A percentile compares a stretch with the other conserved stretches of the same genome.
phyloP scores from a whole-genome alignment of 2,329 filamentous ascomycete species.

The Daldinia eschscholtzii region DNA sequence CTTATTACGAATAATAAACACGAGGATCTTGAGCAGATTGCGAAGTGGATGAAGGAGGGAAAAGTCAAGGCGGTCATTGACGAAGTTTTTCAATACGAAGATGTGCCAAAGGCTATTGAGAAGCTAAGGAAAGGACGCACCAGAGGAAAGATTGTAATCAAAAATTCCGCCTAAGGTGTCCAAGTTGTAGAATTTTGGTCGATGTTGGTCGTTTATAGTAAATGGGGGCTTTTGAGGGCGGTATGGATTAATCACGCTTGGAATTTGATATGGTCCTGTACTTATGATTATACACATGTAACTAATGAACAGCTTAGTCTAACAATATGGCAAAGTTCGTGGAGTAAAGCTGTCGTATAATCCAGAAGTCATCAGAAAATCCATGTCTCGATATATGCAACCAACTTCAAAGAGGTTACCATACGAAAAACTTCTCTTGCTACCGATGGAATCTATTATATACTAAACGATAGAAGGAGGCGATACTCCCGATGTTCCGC shows the following conservation, averaged over 20 bases:
- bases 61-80: conserved; percentile 70
- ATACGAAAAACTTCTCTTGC: not conserved
- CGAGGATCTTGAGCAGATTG: conserved; percentile 64
- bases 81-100: conserved; percentile 66
- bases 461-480: not conserved
- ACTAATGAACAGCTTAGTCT: too few species aligned
- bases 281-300: not conserved
- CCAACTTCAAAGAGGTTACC: too few species aligned
- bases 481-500: not conserved
- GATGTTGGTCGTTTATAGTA: not conserved
- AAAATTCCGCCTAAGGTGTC: conserved; percentile 8
- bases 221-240: not conserved
- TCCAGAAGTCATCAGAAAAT: too few species aligned
- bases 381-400: too few species aligned
- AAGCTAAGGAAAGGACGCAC: conserved; percentile 68
- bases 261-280: not conserved
- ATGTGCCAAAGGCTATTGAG: conserved; percentile 68
- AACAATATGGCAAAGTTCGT: too few species aligned
- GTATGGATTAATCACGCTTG: not conserved
- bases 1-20: conserved; percentile 54
- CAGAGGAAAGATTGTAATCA: conserved; percentile 69
- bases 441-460: not conserved
- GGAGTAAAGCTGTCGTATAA: too few species aligned
- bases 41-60: conserved; percentile 67
- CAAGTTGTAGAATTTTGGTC: not conserved